These are phyloP conservation scores for Mariannaea sp. DNA, from an alignment of 2,329 filamentous ascomycete genomes.

Conservation along the genomic window DNA sequence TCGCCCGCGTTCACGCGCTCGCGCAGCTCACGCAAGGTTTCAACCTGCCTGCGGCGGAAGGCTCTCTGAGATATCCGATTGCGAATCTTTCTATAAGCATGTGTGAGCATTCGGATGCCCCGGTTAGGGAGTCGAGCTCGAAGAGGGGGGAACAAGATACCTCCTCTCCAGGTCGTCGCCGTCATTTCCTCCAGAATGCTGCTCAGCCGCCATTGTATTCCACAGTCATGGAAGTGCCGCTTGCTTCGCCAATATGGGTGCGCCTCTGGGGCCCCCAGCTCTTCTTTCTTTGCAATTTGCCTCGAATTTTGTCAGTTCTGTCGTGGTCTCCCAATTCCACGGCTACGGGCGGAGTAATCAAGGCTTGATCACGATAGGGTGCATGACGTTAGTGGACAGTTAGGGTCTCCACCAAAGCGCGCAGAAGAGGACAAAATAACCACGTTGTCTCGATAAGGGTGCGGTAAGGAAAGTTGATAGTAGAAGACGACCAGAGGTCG, in stretches of 20 bases:
- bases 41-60: slow-evolving; percentile 39
- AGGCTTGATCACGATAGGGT: background rate
- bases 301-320: background rate
- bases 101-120: too few relatives aligned
- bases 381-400: background rate
- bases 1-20: slow-evolving; percentile 32
- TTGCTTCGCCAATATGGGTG: too few relatives aligned
- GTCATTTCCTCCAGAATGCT: background rate
- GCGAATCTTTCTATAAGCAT: slow-evolving; percentile 35
- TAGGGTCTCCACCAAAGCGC: background rate
- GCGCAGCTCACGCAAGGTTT: slow-evolving; percentile 36
- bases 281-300: too few relatives aligned
- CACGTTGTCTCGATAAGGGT: too few relatives aligned
- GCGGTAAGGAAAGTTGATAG: too few relatives aligned
- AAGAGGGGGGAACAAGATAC: too few relatives aligned
- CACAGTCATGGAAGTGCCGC: background rate
- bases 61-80: slow-evolving; percentile 42
- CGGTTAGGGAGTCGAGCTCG: background rate
- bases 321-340: background rate
- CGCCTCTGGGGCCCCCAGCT: too few relatives aligned
- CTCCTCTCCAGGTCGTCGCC: slow-evolving; percentile 24
- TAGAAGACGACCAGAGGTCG: too few relatives aligned
- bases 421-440: too few relatives aligned
- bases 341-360: background rate
- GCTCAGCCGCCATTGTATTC: background rate